A percentile compares a stretch with the other conserved stretches of the same genome.
phyloP scores from a whole-genome alignment of 768 basidiomycete genomes.

The Neoboletus magnificus region DNA sequence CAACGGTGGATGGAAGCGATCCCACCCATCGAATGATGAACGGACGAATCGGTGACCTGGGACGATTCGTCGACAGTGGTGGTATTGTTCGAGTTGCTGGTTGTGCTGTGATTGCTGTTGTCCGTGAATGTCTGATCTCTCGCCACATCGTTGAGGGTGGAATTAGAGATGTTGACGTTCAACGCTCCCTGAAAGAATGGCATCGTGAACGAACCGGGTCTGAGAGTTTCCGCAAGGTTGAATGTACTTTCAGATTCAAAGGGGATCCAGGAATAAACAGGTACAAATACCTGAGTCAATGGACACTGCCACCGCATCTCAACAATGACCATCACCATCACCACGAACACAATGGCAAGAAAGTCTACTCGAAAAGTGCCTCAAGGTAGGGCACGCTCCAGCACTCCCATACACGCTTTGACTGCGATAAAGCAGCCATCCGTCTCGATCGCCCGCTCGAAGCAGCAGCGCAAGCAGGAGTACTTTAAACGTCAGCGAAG shows the following conservation, averaged over 20 bases:
- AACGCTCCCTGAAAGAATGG: slow-evolving; percentile 26
- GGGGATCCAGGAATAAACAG: no score
- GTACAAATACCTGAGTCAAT: no score
- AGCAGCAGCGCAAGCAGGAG: slow-evolving; percentile 22
- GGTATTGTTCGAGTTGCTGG: slow-evolving; percentile 18
- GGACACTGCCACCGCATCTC: background rate
- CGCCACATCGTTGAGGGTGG: slow-evolving; percentile 21
- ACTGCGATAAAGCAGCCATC: slow-evolving; percentile 26
- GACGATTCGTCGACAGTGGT: slow-evolving; percentile 14
- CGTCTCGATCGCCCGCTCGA: slow-evolving; percentile 10
- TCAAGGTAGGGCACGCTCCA: slow-evolving; percentile 28
- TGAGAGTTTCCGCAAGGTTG: no score
- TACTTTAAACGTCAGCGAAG: slow-evolving; percentile 20
- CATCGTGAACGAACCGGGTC: slow-evolving; percentile 2
- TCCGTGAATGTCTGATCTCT: slow-evolving; percentile 17
- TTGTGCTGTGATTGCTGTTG: slow-evolving; percentile 17
- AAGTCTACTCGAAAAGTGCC: slow-evolving; percentile 20
- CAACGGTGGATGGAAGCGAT: background rate
- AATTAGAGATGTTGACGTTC: slow-evolving; percentile 12
- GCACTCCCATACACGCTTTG: slow-evolving; percentile 19
- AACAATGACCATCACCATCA: slow-evolving; percentile 6
- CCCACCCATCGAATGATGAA: slow-evolving; percentile 25
- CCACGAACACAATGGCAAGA: slow-evolving; percentile 19
- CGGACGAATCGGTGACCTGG: slow-evolving; percentile 18
- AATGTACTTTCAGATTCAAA: no score